Percentiles rank a stretch among this genome's conserved stretches.
These are phyloP conservation scores for Aspergillus sp. DNA, from an alignment of 2,329 filamentous ascomycete species.

Conservation along the genomic window DNA sequence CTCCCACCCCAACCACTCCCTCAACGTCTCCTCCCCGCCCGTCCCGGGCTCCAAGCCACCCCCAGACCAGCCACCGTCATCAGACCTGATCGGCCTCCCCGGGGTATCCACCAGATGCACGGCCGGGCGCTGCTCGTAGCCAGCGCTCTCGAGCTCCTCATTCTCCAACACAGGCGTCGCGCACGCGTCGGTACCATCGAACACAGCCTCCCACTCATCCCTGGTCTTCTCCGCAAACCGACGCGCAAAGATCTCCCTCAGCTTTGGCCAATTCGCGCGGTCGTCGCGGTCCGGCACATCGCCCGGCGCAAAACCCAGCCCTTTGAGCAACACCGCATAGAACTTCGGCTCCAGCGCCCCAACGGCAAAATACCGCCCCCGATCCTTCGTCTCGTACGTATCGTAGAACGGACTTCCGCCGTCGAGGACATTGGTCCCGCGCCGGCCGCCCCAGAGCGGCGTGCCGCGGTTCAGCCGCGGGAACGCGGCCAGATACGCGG, in stretches of 20 bases:
- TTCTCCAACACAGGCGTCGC: conserved; percentile 79
- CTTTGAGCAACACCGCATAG: conserved; percentile 57
- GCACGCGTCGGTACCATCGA: conserved; percentile 87
- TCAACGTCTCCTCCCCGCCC: conserved; percentile 61
- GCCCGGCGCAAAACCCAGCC: conserved; percentile 50
- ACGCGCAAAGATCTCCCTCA: conserved; percentile 51
- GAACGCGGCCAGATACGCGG: conserved; percentile 67
- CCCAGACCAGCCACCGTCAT: conserved; percentile 60
- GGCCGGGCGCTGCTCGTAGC: conserved; percentile 39
- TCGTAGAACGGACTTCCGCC: conserved; percentile 82
- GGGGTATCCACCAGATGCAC: conserved; percentile 58
- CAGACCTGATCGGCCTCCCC: conserved; percentile 47
- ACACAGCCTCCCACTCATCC: conserved; percentile 71
- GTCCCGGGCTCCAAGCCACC: conserved; percentile 54
- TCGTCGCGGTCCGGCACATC: conserved; percentile 47
- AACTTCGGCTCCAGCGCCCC: conserved; percentile 86
- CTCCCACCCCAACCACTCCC: conserved; percentile 68
- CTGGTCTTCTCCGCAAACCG: conserved; percentile 63
- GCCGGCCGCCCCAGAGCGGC: conserved; percentile 50
- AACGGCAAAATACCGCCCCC: conserved; percentile 67
- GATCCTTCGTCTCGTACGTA: conserved; percentile 75
- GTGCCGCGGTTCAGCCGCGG: conserved; percentile 59
- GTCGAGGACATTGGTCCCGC: conserved; percentile 73
- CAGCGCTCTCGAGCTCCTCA: conserved; percentile 55
- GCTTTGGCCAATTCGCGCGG: conserved; percentile 55